Base-by-base conservation (phyloP, 139 green algal genomes). In the Micractinium sp. region DNA sequence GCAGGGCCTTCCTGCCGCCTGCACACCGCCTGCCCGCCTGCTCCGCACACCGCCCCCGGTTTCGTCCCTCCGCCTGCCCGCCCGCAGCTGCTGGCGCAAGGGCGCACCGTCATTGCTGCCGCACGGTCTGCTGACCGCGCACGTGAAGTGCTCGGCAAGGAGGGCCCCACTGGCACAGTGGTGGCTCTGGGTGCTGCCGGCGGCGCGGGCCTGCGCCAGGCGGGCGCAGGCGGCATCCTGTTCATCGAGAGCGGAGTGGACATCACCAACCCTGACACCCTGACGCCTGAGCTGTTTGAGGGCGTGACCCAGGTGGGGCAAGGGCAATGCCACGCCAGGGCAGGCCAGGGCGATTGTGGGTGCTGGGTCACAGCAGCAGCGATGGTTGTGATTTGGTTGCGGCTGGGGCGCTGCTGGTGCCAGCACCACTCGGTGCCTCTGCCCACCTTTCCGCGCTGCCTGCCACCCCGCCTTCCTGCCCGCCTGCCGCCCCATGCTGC, bases 81-180 rank as follows among this genome's bases (percentile, higher is more conserved):
- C 25, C 29, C 77, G 86, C 86, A 90, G 86, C 86, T 90, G 77
- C 86, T 90, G 63, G 78, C 41, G 12, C 60, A 86, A 47, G 86
- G 95, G 0, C 92, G 96, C 47, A 95, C 92, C 0, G 96, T 98
- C 66, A 92, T 98, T 27, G 96, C 96, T 0, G 96, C 93, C 0
- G 91, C 86, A 3, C 93, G 96, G 53, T 87, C 74, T 35, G 84
- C 84, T 27, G 92, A 95, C 71, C 93, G 93, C 63, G 93, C 93
- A 0, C 23, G 74, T 3, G 81, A 93, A n/a, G 90, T 79, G 0
- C 93, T 96, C 56, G 81, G 41, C n/a, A 86, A 90, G 38, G 74
- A 80, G 74, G 74, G 74, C 0, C 74, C 74, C 74, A 80, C 74
- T 19, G 81, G 81, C 81, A 86, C 67, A 0, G 31, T 76, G 60